phyloP scores from a whole-genome alignment of 768 basidiomycete genomes.

The Lyophyllum shimeji region DNA sequence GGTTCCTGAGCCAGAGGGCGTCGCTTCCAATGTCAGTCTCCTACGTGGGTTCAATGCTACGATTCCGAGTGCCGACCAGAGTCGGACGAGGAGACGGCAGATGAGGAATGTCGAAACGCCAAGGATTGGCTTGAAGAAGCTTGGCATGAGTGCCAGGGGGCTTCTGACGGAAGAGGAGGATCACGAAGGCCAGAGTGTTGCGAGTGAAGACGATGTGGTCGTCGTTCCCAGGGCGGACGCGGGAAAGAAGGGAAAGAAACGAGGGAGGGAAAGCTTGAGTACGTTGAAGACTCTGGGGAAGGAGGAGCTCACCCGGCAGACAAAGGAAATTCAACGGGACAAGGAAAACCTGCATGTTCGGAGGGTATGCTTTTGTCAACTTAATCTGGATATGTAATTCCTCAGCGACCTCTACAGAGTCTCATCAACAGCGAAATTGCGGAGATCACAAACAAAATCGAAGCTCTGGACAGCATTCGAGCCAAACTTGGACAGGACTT shows the following conservation, averaged over 20 bases:
- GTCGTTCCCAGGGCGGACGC: conserved; percentile 47
- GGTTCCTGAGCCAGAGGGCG: conserved; percentile 72
- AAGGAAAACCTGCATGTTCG: conserved; percentile 92
- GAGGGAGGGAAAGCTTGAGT: conserved; percentile 66
- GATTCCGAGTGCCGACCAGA: conserved; percentile 83
- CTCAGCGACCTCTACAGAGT: conserved; percentile 46
- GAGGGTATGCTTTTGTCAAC: conserved; percentile 52
- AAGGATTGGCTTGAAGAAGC: conserved; percentile 72
- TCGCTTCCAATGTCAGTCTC: conserved; percentile 75
- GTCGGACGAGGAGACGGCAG: conserved; percentile 73
- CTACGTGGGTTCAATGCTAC: conserved; percentile 94
- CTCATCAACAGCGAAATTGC: conserved; percentile 84
- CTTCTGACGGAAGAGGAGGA: conserved; percentile 60
- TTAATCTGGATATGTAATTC: background rate
- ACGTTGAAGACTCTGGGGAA: conserved; percentile 71
- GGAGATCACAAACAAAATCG: conserved; percentile 90
- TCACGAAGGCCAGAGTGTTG: conserved; percentile 57
- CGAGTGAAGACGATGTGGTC: conserved; percentile 78
- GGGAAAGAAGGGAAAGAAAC: conserved; percentile 45
- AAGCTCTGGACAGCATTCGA: conserved; percentile 77
- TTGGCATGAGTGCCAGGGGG: conserved; percentile 79
- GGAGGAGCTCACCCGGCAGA: conserved; percentile 83
- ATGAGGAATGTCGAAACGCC: conserved; percentile 79
- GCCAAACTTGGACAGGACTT: conserved; percentile 80
- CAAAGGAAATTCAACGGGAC: conserved; percentile 83